Conservation (phyloP, 495 filamentous ascomycete genomes). For the Darksidea phi region DNA sequence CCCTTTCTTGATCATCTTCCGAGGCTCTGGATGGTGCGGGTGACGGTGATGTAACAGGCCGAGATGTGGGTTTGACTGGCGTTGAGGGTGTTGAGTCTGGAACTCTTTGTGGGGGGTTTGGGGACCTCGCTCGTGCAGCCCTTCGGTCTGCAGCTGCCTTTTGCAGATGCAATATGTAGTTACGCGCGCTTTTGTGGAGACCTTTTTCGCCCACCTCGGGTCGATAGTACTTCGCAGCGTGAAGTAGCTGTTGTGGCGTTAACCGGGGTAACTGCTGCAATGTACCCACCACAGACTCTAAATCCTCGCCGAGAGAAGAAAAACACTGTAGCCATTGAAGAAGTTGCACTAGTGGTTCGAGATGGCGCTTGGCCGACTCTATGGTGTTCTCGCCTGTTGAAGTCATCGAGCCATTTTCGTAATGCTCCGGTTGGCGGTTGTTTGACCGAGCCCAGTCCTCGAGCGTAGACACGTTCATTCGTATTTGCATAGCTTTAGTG, state of each 20-base stretch:
- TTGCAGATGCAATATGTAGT: slow-evolving; percentile 78
- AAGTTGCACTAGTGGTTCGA: slow-evolving; percentile 89
- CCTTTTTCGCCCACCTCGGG: slow-evolving; percentile 94
- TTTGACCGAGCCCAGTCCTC: slow-evolving; percentile 96
- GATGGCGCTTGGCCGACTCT: slow-evolving; percentile 76
- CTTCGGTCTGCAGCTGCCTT: slow-evolving; percentile 62
- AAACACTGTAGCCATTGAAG: slow-evolving; percentile 98
- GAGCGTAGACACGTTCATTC: slow-evolving; percentile 93
- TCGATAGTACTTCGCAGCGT: slow-evolving; percentile 87
- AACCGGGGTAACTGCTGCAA: slow-evolving; percentile 82
- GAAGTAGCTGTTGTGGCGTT: slow-evolving; percentile 84
- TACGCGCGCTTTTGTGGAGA: slow-evolving; percentile 79
- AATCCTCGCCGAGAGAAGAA: slow-evolving; percentile 90
- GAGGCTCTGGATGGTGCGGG: slow-evolving; percentile 25
- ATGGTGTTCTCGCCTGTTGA: slow-evolving; percentile 83
- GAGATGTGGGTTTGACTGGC: slow-evolving; percentile 19
- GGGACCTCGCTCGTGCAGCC: slow-evolving; percentile 38
- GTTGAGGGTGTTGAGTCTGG: slow-evolving; percentile 29
- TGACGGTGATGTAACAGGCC: slow-evolving; percentile 20
- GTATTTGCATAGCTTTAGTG: slow-evolving; percentile 99
- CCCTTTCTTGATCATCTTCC: slow-evolving; percentile 45
- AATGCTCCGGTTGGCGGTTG: slow-evolving; percentile 93
- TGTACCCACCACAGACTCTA: slow-evolving; percentile 79
- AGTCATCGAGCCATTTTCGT: slow-evolving; percentile 83
- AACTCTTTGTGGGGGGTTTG: slow-evolving; percentile 21